Evolutionary conservation across 495 filamentous ascomycete genomes (phyloP).

Genomic region (Penicillium crystallinum): DNA sequence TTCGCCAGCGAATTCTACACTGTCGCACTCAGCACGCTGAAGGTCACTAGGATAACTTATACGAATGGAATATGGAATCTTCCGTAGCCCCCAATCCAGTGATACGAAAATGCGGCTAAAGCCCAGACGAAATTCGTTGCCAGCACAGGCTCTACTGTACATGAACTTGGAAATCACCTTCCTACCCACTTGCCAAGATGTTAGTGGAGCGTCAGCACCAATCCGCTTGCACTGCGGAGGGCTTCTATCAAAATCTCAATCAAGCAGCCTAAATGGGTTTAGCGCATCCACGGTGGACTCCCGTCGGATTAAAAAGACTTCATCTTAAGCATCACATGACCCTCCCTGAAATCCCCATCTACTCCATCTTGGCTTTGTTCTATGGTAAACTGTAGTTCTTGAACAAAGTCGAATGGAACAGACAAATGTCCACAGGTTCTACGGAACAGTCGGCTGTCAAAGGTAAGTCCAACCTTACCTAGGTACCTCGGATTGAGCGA

Average conservation of each 20-base stretch:
- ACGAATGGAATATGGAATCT: no score
- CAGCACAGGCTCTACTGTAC: not conserved
- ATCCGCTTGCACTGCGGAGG: not conserved
- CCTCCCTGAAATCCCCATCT: not conserved
- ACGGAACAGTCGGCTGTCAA: conserved; percentile 9
- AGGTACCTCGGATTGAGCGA: not conserved
- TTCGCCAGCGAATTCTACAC: no score
- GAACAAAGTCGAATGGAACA: conserved; percentile 5
- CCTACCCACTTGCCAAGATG: not conserved
- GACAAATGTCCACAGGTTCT: conserved; percentile 13
- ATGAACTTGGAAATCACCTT: not conserved
- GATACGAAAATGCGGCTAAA: no score
- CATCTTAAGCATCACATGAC: not conserved
- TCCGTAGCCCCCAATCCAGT: no score
- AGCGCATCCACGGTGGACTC: not conserved
- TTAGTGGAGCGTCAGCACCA: not conserved
- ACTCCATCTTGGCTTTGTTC: not conserved
- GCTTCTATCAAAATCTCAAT: not conserved
- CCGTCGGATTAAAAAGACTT: not conserved
- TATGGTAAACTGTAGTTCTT: not conserved
- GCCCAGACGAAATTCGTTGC: no score
- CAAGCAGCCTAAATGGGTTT: not conserved
- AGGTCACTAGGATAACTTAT: no score
- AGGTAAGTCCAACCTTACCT: conserved; percentile 7
- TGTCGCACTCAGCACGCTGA: no score